phyloP scores from a whole-genome alignment of 2,329 filamentous ascomycete genomes.

The Penicillium sp. region DNA sequence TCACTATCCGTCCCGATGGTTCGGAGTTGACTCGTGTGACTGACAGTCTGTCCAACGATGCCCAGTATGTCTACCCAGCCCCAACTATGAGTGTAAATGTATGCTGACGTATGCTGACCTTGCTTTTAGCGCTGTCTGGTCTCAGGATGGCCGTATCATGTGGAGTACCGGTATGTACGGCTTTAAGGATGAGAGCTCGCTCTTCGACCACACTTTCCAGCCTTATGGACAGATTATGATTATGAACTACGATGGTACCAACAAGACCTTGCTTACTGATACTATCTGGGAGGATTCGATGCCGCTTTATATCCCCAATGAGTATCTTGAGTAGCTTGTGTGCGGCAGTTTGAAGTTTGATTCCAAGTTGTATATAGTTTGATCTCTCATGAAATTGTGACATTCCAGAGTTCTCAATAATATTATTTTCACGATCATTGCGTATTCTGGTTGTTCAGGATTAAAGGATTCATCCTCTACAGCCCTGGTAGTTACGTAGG shows the following conservation, averaged over 20 bases:
- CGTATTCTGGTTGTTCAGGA: too few species aligned
- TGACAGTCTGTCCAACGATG: conserved; percentile 35
- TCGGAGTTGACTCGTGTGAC: conserved; percentile 31
- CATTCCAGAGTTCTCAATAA: background rate
- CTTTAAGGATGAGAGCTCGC: conserved; percentile 43
- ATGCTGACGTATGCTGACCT: background rate
- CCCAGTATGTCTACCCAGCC: conserved; percentile 27
- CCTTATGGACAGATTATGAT: conserved; percentile 47
- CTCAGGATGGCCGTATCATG: conserved; percentile 43
- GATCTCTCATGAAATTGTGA: background rate
- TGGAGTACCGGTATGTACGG: conserved; percentile 46
- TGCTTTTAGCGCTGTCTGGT: conserved; percentile 39
- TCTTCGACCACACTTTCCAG: conserved; percentile 48
- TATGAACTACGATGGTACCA: conserved; percentile 46
- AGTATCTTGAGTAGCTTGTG: background rate
- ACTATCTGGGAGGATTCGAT: conserved; percentile 36
- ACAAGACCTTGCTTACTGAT: conserved; percentile 29
- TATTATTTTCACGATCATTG: background rate
- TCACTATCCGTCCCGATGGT: conserved; percentile 45
- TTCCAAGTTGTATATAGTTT: conserved; percentile 1
- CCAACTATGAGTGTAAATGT: background rate
- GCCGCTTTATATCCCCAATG: conserved; percentile 26
- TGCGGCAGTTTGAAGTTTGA: background rate
- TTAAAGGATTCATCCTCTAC: too few species aligned
- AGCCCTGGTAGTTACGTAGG: too few species aligned